Conservation (phyloP, 768 basidiomycete species). For the Suillus subluteus region DNA sequence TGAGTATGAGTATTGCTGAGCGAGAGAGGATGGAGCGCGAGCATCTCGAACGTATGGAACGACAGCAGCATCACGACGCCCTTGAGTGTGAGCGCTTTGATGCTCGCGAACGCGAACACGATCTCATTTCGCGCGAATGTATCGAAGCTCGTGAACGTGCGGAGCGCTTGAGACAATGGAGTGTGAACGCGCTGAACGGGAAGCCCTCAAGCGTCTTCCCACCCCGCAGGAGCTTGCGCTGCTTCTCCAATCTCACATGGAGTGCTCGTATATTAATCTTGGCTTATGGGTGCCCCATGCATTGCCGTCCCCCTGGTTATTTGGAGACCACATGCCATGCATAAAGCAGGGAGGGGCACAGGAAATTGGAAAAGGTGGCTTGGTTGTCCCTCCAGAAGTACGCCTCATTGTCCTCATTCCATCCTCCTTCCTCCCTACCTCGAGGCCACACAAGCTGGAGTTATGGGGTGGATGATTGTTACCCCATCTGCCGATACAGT, state of each 20-base stretch:
- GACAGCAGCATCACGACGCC: conserved; percentile 28
- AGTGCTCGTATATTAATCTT: conserved; percentile 32
- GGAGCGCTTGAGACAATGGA: conserved; percentile 14
- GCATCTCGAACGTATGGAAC: conserved; percentile 31
- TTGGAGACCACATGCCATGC: conserved; percentile 35
- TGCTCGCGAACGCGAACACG: conserved; percentile 2
- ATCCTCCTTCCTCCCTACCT: conserved; percentile 55
- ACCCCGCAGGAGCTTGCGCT: conserved; percentile 36
- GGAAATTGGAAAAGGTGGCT: conserved; percentile 20
- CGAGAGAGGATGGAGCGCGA: conserved; percentile 34
- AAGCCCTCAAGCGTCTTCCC: conserved; percentile 31
- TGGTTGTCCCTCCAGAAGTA: conserved; percentile 31
- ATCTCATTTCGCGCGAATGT: conserved; percentile 6
- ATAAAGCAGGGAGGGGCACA: conserved; percentile 27
- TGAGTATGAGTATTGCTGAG: background rate
- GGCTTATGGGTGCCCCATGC: conserved; percentile 35
- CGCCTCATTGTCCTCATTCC: conserved; percentile 62
- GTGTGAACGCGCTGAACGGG: conserved; percentile 6
- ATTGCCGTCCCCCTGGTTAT: conserved; percentile 37
- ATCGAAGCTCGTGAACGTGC: conserved; percentile 14
- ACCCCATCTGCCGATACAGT: conserved; percentile 38
- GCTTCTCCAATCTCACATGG: conserved; percentile 32
- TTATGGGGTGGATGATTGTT: conserved; percentile 72
- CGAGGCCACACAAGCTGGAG: conserved; percentile 54
- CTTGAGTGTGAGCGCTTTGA: conserved; percentile 35